These are phyloP conservation scores for Jaltomata sinuosa DNA, from an alignment of 257 asterid species.

Conservation along the genomic window DNA sequence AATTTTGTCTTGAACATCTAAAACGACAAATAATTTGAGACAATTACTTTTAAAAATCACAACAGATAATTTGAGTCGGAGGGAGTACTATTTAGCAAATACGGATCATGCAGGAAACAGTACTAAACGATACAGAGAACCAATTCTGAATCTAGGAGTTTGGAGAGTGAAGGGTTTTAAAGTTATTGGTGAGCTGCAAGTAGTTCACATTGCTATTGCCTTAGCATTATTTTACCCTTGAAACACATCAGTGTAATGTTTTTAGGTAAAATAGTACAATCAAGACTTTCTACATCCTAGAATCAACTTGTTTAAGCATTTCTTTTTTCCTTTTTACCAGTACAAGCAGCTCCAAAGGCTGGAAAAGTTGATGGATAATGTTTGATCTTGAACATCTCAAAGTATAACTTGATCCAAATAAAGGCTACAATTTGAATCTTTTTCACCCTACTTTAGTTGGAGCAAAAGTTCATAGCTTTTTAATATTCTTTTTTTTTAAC, in stretches of 20 bases:
- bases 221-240: background rate
- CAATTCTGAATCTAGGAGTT: background rate
- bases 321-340: too few relatives aligned
- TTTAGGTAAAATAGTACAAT: background rate
- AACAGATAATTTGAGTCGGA: background rate
- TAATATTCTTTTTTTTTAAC: background rate
- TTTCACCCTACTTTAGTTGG: background rate
- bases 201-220: background rate
- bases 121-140: background rate
- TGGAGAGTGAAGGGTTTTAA: background rate
- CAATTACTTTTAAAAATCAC: background rate
- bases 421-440: background rate
- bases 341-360: background rate
- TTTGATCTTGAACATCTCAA: background rate
- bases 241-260: background rate
- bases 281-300: background rate
- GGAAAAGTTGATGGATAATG: background rate
- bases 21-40: background rate
- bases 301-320: background rate
- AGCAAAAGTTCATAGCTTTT: background rate
- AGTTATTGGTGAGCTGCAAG: background rate
- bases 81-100: background rate
- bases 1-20: background rate
- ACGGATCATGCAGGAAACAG: background rate
- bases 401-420: background rate